Conservation (phyloP, 1,284 basidiomycete species). For the Tilletia caries region DNA sequence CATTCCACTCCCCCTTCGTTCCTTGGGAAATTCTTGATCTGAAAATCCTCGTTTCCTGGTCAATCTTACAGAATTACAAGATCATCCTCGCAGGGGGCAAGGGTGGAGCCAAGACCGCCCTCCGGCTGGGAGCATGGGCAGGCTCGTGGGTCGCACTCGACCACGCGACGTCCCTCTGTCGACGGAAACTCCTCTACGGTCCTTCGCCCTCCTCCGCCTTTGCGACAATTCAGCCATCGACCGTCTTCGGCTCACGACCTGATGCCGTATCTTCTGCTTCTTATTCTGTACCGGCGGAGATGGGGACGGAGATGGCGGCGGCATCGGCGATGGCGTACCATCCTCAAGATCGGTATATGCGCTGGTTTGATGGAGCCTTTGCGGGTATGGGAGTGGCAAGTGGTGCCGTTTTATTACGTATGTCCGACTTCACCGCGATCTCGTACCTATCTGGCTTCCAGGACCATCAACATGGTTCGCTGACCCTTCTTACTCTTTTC, state of each 20-base stretch:
- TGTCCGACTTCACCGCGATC: background rate
- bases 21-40: background rate
- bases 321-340: background rate
- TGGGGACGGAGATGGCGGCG: background rate
- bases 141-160: constrained; percentile 41
- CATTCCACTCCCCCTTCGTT: background rate
- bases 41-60: background rate
- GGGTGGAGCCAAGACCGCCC: constrained; percentile 36
- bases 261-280: background rate
- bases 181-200: constrained; percentile 6
- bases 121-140: constrained; percentile 36
- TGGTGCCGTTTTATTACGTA: constrained; percentile 6
- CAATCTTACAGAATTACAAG: constrained; percentile 36
- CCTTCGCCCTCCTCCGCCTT: background rate
- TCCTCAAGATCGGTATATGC: constrained; percentile 12
- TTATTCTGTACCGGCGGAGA: background rate
- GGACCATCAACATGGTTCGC: no score
- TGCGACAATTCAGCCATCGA: no score
- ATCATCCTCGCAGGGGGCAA: constrained; percentile 41
- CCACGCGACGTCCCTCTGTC: background rate
- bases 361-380: constrained; percentile 10
- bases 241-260: no score
- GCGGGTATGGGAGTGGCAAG: constrained; percentile 4
- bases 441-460: background rate
- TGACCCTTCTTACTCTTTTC: background rate